A percentile compares a stretch with the other conserved stretches of the same genome.
Evolutionary conservation across 495 filamentous ascomycete genomes (phyloP).

Genomic region (Thermochaetoides thermophila): DNA sequence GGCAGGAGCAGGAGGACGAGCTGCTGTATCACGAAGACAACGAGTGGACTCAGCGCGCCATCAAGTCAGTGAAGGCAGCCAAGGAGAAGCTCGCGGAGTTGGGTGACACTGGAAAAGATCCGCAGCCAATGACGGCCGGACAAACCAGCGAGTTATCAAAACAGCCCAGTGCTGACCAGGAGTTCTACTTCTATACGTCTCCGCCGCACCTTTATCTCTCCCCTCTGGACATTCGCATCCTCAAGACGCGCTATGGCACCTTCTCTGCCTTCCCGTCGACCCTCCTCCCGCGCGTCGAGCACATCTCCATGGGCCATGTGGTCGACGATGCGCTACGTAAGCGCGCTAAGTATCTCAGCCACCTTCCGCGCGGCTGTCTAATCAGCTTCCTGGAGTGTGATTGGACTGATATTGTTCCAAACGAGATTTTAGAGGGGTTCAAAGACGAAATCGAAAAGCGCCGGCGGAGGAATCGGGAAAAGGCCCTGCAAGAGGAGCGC

Average conservation of each 20-base stretch:
- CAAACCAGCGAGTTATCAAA: constrained; percentile 1
- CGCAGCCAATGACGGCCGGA: background rate
- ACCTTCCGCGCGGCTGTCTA: constrained; percentile 85
- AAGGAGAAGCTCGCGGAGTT: constrained; percentile 48
- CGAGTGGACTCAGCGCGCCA: constrained; percentile 78
- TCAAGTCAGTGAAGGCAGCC: constrained; percentile 51
- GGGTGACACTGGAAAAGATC: constrained; percentile 9
- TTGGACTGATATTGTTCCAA: constrained; percentile 78
- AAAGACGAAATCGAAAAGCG: constrained; percentile 61
- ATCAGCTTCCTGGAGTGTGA: constrained; percentile 92
- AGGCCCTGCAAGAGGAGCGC: constrained; percentile 79
- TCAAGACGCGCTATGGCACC: constrained; percentile 76
- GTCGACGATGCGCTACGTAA: constrained; percentile 82
- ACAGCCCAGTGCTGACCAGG: constrained; percentile 15
- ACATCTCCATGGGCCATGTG: constrained; percentile 78
- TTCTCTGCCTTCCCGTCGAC: constrained; percentile 78
- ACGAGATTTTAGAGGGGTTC: constrained; percentile 62
- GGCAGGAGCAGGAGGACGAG: constrained; percentile 77
- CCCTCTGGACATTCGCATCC: constrained; percentile 85
- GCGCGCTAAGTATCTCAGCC: constrained; percentile 77
- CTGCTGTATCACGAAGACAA: constrained; percentile 85
- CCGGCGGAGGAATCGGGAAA: constrained; percentile 68
- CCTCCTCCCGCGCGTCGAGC: constrained; percentile 80
- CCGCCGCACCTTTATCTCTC: constrained; percentile 86
- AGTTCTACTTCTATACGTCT: constrained; percentile 82